Percentiles rank a stretch among this genome's conserved stretches.
Evolutionary conservation across 2,329 filamentous ascomycete species (phyloP).

Genomic region (Monosporascus sp.): DNA sequence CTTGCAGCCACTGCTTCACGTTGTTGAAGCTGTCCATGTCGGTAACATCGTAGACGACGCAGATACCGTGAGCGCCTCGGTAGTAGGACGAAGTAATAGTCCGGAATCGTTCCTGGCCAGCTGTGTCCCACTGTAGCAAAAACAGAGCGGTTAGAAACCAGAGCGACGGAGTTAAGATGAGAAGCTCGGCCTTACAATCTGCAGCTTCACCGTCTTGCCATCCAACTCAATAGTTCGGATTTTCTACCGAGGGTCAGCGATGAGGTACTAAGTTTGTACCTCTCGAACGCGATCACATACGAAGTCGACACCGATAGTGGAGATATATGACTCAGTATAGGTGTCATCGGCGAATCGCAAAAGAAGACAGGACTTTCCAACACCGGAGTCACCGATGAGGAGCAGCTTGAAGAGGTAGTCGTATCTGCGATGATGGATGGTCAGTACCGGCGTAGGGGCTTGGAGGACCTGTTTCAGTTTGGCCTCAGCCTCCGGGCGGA

Average conservation of each 20-base stretch:
- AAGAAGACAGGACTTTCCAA: conserved; percentile 98
- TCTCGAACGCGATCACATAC: conserved; percentile 51
- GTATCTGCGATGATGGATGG: conserved; percentile 62
- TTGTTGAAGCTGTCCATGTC: conserved; percentile 99
- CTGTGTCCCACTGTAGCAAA: conserved; percentile 83
- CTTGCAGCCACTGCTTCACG: conserved; percentile 99
- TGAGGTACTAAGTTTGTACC: not conserved
- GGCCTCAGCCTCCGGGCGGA: conserved; percentile 15
- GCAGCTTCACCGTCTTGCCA: conserved; percentile 98
- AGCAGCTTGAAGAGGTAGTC: conserved; percentile 99
- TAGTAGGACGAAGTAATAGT: conserved; percentile 99
- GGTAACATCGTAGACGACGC: conserved; percentile 99
- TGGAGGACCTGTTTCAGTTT: conserved; percentile 16
- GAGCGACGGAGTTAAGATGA: not conserved
- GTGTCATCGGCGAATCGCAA: conserved; percentile 98
- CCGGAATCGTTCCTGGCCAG: conserved; percentile 98
- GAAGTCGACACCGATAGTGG: conserved; percentile 98
- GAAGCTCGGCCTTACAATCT: conserved; percentile 68
- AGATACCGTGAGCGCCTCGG: conserved; percentile 97
- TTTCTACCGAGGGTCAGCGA: conserved; percentile 61
- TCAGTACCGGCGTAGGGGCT: conserved; percentile 17
- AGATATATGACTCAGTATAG: conserved; percentile 99
- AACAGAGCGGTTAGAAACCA: conserved; percentile 21
- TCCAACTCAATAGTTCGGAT: conserved; percentile 99
- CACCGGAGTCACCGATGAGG: conserved; percentile 99